Evolutionary conservation across 306 rosid genomes (phyloP), one percentile per base, ranked within the genome.

Genomic region (Purshia tridentata): DNA sequence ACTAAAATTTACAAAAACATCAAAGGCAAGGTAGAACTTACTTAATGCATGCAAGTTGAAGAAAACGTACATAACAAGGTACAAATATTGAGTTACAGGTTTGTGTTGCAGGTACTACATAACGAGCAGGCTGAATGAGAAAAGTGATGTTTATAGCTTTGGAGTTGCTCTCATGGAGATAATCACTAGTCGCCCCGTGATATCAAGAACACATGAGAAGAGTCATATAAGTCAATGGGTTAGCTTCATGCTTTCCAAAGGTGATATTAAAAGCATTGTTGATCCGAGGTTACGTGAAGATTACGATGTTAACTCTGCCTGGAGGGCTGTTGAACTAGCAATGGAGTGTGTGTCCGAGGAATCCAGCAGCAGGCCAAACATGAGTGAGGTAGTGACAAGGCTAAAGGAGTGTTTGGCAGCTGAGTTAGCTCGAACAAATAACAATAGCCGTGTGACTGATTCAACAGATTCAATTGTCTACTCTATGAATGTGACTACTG

Each of bases 111-210:
- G 78, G 73, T 75, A 78, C 18, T 65, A 56, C 50, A 13, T 13
- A 37, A 77, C 66, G 37, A 62, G 64, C 22, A 20, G 85, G 68
- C 52, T 82, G n/a, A 73, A 73, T 4, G 74, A 67, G 23, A 78
- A 71, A 59, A 82, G 83, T 15, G 86, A 78, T 48, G 80, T 75
- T 41, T 82, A 74, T 42, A 78, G 83, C 42, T 66, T 78, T 22
- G 83, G 83, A 9, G 83, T 78, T 37, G 86, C 57, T 29, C 67
- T 82, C 11, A 18, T 78, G 46, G 63, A 74, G 67, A 74, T 78
- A 48, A 75, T 82, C 64, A 82, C 86, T 10, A 39, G 83, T 23
- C 76, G 63, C 20, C 80, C 80, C 20, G 80, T 59, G 2, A 49
- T 66, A 19, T n/a, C n/a, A n/a, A n/a, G 22, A 45, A 45, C 51